These are phyloP conservation scores for Croton laevigatus DNA, from an alignment of 441 rosid species.

Conservation along the genomic window DNA sequence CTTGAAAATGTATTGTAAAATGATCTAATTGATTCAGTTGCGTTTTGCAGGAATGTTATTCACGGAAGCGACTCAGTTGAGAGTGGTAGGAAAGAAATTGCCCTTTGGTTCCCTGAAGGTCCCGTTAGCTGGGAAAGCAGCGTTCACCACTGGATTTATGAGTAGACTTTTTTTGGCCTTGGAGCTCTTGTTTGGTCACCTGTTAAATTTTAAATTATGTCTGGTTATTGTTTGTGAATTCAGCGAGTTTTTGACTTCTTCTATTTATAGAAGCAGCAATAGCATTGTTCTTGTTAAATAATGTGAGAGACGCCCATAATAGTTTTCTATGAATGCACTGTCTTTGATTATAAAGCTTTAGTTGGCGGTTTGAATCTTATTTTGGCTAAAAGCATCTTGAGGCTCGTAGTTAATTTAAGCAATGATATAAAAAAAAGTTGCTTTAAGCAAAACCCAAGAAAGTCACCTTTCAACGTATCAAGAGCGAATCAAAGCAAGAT, in stretches of 20 bases:
- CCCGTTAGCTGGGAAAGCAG: conserved; percentile 80
- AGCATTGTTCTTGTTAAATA: background rate
- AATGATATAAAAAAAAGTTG: too few species aligned
- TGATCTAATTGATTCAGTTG: too few species aligned
- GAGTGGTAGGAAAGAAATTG: conserved; percentile 81
- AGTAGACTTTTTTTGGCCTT: conserved; percentile 24
- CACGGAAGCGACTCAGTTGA: conserved; percentile 87
- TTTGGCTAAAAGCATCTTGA: too few species aligned
- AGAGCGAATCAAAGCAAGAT: too few species aligned
- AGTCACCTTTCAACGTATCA: too few species aligned
- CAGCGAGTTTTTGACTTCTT: background rate
- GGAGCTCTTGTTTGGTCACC: background rate
- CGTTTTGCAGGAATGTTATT: conserved; percentile 67
- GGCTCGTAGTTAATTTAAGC: too few species aligned
- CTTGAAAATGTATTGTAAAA: too few species aligned
- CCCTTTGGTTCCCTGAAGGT: conserved; percentile 86
- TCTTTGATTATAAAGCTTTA: background rate
- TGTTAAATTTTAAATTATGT: background rate
- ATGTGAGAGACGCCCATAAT: background rate
- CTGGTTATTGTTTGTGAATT: background rate
- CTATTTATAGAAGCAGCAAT: background rate
- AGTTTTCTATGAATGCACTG: background rate
- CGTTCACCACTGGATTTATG: conserved; percentile 78
- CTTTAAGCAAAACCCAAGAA: too few species aligned
- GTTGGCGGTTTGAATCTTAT: background rate